phyloP scores from a whole-genome alignment of 2,329 filamentous ascomycete genomes.

The Volutella citrinella region DNA sequence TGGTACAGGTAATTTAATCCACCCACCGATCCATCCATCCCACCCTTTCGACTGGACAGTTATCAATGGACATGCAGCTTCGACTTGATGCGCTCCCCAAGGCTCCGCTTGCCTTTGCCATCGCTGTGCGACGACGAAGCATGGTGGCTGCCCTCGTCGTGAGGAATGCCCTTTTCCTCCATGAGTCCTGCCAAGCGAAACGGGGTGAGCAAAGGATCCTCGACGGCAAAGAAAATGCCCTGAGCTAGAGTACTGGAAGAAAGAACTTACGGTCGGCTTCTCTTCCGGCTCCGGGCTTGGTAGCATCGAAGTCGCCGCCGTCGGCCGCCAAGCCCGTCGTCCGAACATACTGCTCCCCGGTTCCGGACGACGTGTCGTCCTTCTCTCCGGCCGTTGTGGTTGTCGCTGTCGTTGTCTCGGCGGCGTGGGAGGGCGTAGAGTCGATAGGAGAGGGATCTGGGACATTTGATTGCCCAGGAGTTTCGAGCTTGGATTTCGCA shows the following conservation, averaged over 20 bases:
- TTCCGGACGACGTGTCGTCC: slow-evolving; percentile 37
- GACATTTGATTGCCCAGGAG: no score
- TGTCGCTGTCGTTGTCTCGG: no score
- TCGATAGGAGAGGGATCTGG: no score
- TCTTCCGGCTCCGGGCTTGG: slow-evolving; percentile 59
- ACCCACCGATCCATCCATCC: no score
- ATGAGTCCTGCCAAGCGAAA: slow-evolving; percentile 25
- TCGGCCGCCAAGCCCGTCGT: slow-evolving; percentile 59
- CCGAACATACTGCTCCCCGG: slow-evolving; percentile 56
- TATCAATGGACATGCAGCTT: slow-evolving; percentile 60
- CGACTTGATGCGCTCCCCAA: slow-evolving; percentile 65
- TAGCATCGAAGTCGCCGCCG: slow-evolving; percentile 65
- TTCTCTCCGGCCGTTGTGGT: slow-evolving; percentile 8
- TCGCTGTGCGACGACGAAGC: slow-evolving; percentile 10
- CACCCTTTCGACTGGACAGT: no score
- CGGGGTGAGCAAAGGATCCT: slow-evolving; percentile 7
- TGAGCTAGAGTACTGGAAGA: no score
- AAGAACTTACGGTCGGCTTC: slow-evolving; percentile 66
- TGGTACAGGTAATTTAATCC: no score
- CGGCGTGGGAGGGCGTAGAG: no score
- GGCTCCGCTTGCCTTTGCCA: slow-evolving; percentile 45
- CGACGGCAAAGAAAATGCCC: no score
- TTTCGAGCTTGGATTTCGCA: slow-evolving; percentile 1
- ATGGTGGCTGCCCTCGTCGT: slow-evolving; percentile 9
- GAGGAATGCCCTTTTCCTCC: slow-evolving; percentile 31